These are phyloP conservation scores for Pichia manshurica DNA, from an alignment of 805 yeast genomes.

Conservation along the genomic window DNA sequence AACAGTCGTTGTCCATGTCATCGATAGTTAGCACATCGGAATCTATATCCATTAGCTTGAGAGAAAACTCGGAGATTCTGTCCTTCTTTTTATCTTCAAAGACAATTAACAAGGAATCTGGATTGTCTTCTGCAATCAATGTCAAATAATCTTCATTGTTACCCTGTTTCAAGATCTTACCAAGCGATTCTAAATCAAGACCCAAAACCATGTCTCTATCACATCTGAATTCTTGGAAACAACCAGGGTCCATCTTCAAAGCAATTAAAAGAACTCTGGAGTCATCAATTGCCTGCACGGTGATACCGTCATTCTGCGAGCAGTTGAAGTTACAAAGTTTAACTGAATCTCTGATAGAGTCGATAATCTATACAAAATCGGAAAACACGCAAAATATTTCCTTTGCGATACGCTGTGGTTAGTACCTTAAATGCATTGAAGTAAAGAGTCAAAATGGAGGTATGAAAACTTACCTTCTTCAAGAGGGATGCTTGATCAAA, in stretches of 20 bases:
- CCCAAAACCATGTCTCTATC: conserved; percentile 92
- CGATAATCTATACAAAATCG: conserved; percentile 51
- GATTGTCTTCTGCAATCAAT: conserved; percentile 69
- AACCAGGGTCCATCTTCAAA: conserved; percentile 77
- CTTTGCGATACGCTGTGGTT: too few relatives aligned
- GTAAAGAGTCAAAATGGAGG: background rate
- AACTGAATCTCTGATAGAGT: conserved; percentile 90
- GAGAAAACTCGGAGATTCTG: conserved; percentile 83
- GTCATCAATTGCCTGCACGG: conserved; percentile 96
- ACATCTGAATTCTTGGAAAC: conserved; percentile 90
- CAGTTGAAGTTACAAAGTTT: conserved; percentile 95
- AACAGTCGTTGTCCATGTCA: conserved; percentile 85
- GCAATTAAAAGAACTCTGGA: conserved; percentile 92
- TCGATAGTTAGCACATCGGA: conserved; percentile 91
- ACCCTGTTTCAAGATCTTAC: conserved; percentile 88
- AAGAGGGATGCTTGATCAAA: conserved; percentile 87
- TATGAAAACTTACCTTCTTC: conserved; percentile 51
- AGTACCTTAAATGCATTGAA: too few relatives aligned
- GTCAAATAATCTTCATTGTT: conserved; percentile 84
- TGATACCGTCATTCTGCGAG: conserved; percentile 80
- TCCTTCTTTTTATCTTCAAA: conserved; percentile 92
- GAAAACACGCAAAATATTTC: too few relatives aligned
- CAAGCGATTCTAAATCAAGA: conserved; percentile 78
- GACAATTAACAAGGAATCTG: conserved; percentile 70
- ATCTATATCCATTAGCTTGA: conserved; percentile 94